Evolutionary conservation across 2,329 filamentous ascomycete genomes (phyloP).

Genomic region (Alternaria viburni): DNA sequence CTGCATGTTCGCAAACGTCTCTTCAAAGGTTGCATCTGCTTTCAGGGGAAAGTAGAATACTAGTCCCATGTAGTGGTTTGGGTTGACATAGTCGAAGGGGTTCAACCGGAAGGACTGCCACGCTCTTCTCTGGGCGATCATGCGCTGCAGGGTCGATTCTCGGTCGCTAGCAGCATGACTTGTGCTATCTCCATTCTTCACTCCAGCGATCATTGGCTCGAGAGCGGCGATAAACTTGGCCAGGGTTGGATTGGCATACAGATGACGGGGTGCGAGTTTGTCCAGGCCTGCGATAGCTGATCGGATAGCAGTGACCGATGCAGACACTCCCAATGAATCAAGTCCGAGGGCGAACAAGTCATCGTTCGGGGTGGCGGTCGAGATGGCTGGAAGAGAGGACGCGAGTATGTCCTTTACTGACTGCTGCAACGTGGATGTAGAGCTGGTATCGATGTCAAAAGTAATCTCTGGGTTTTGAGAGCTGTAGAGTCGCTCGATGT

Average conservation of each 20-base stretch:
- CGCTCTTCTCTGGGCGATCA: conserved; percentile 18
- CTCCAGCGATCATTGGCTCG: neutral
- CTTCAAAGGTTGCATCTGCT: conserved; percentile 28
- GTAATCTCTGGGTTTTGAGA: too few species aligned
- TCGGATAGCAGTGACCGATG: conserved; percentile 40
- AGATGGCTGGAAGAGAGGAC: conserved; percentile 10
- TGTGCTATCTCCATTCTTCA: too few species aligned
- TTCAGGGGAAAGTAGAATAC: conserved; percentile 46
- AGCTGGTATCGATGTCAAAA: too few species aligned
- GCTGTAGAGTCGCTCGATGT: conserved; percentile 59
- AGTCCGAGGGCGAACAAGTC: conserved; percentile 45
- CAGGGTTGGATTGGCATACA: conserved; percentile 44
- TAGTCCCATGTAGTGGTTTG: conserved; percentile 37
- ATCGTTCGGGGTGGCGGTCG: conserved; percentile 21
- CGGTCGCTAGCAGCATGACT: too few species aligned
- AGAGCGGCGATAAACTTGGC: conserved; percentile 33
- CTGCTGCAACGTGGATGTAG: conserved; percentile 2
- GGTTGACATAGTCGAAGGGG: conserved; percentile 37
- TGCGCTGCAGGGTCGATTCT: conserved; percentile 7
- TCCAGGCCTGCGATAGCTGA: conserved; percentile 37
- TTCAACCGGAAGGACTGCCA: conserved; percentile 41
- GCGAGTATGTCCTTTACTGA: conserved; percentile 14
- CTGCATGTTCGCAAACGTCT: conserved; percentile 43
- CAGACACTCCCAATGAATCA: conserved; percentile 42
- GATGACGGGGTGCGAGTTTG: conserved; percentile 41